Conservation (phyloP, 1,284 basidiomycete genomes). For the Jaminaea rosea region DNA sequence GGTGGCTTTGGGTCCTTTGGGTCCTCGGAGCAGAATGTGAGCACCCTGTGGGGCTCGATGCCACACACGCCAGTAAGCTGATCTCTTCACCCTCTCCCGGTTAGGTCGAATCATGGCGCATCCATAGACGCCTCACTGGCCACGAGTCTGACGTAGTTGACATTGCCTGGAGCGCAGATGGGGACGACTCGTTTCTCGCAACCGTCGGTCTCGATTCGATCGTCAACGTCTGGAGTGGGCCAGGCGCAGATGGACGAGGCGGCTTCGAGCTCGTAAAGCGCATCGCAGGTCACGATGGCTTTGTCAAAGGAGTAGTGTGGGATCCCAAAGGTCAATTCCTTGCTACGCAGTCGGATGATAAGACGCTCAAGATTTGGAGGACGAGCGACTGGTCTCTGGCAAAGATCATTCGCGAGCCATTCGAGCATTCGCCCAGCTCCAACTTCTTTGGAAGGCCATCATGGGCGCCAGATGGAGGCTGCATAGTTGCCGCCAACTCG, state of each 20-base stretch:
- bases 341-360: conserved; percentile 72
- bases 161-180: conserved; percentile 85
- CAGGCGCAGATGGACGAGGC: conserved; percentile 1
- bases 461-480: conserved; percentile 98
- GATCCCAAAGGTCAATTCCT: conserved; percentile 94
- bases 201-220: conserved; percentile 87
- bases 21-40: conserved; percentile 42
- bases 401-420: conserved; percentile 75
- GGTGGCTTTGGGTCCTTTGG: conserved; percentile 28
- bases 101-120: conserved; percentile 99
- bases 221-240: conserved; percentile 69
- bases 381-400: conserved; percentile 84
- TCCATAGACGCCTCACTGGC: conserved; percentile 76
- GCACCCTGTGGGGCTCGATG: no score
- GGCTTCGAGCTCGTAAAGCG: conserved; percentile 55
- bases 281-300: conserved; percentile 82
- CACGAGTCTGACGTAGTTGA: conserved; percentile 81
- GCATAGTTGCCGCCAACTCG: conserved; percentile 91
- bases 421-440: conserved; percentile 83
- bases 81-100: no score
- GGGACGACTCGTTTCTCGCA: conserved; percentile 67
- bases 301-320: conserved; percentile 97
- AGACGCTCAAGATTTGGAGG: conserved; percentile 91
- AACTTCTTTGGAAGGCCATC: conserved; percentile 90
- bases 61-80: no score